phyloP scores from a whole-genome alignment of 2,329 filamentous ascomycete genomes.

The Seiridium unicorne region DNA sequence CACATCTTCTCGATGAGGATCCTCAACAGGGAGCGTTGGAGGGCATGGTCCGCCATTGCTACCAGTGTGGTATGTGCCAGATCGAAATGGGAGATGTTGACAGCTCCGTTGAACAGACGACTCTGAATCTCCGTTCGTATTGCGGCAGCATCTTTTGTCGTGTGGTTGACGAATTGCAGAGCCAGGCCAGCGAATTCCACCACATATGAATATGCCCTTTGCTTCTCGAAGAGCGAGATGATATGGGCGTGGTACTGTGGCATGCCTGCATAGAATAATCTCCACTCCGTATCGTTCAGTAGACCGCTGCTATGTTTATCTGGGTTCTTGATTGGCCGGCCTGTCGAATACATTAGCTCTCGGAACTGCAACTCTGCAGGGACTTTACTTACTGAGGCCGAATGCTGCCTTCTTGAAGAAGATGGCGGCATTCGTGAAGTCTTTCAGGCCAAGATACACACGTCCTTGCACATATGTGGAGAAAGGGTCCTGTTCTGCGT shows the following conservation, averaged over 20 bases:
- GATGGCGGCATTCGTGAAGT: slow-evolving; percentile 69
- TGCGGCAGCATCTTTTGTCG: slow-evolving; percentile 30
- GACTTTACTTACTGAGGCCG: slow-evolving; percentile 67
- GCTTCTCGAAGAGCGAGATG: slow-evolving; percentile 75
- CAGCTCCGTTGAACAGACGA: slow-evolving; percentile 78
- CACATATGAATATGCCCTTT: slow-evolving; percentile 75
- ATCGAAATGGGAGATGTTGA: slow-evolving; percentile 77
- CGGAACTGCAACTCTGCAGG: not conserved
- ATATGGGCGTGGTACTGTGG: slow-evolving; percentile 87
- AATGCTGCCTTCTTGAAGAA: slow-evolving; percentile 83
- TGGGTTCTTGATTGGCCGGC: slow-evolving; percentile 39
- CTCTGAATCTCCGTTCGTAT: slow-evolving; percentile 72
- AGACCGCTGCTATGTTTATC: slow-evolving; percentile 62
- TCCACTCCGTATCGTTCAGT: slow-evolving; percentile 74
- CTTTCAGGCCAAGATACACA: slow-evolving; percentile 69
- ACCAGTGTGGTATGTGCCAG: slow-evolving; percentile 78
- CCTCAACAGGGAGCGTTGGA: slow-evolving; percentile 71
- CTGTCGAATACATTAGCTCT: slow-evolving; percentile 31
- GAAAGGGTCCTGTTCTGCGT: slow-evolving; percentile 58
- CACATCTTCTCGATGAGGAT: slow-evolving; percentile 70
- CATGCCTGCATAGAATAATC: slow-evolving; percentile 67
- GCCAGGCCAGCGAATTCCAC: slow-evolving; percentile 79
- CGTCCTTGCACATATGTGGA: slow-evolving; percentile 83
- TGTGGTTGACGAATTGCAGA: slow-evolving; percentile 57
- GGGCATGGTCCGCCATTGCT: slow-evolving; percentile 66